Evolutionary conservation across 345 rosid species (phyloP), one percentile per base, ranked within the genome.

Genomic region (Zanthoxylum bungeanum): DNA sequence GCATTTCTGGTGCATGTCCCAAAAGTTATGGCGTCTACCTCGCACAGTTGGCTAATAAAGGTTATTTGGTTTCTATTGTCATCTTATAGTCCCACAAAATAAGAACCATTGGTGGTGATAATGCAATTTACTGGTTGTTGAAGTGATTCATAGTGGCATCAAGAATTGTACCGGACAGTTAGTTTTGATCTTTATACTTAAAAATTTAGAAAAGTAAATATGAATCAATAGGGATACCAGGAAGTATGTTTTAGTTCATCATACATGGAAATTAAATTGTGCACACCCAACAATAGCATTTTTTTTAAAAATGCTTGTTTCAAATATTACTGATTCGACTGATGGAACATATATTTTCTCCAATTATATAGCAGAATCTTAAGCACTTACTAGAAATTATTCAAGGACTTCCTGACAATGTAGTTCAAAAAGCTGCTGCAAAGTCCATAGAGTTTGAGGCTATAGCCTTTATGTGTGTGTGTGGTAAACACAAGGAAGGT

Each of bases 21-120:
- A 95, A 92, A 82, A 95, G 99, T 82, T 91, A 92, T 66, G 98
- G 99, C 66, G 94, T 92, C 73, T 92, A 92, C 66, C 97, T 95
- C 76, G 99, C 99, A 61, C 87, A 96, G 71, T 79, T 95, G 76
- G 99, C 98, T 58, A 98, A 97, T 89, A 85, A 75, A n/a, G 61
- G 24, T 73, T 49, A 49, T 57, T 55, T 37, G 44, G 25, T 42
- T 22, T 73, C 5, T 42, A 21, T 30, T 58, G 42, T 56, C 39
- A 6, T 42, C 16, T 21, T 44, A 27, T 70, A 31, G 59, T 59
- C 64, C 14, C 66, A 30, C 42, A 28, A 44, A 51, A 37, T 7
- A 57, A 40, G 44, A 64, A 17, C 37, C 60, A 19, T 27, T 42
- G 33, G 21, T 60, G 51, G 34, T 44, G 3, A 31, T 17, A 8